Evolutionary conservation across 768 basidiomycete species (phyloP), one percentile per base, ranked within the genome.

Genomic region (Tylopilus cervinicoccineus): DNA sequence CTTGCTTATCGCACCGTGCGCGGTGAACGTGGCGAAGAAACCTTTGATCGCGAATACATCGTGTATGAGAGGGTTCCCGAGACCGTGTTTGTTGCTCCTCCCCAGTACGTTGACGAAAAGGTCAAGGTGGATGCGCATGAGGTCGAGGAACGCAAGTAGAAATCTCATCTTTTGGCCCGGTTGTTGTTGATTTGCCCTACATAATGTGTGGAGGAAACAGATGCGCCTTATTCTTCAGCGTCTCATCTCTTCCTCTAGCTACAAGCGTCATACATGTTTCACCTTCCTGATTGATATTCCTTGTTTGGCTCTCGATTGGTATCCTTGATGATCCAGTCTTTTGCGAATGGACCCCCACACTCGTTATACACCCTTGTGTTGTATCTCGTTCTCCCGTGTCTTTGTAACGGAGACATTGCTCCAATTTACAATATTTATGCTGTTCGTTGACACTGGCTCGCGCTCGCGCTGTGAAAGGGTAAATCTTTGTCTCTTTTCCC

Each of bases 91-190:
- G 70, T 74, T 39, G 63, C 78, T 16, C 82, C 83, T 20, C 84
- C 84, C 17, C 64, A 72, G 53, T 86, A 86, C 65, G 68, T 70
- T 38, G 79, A 79, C 50, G 80, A 83, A 69, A 83, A 82, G 65
- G 64, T 64, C 43, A 66, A 48, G 26, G 31, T 54, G 43, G 56
- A 57, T 33, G 40, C 37, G 13, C 38, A 43, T 11, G 50, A 50
- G n/a, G 27, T 31, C 24, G 54, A 52, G 49, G 56, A 51, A 41
- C 23, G 5, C 52, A 53, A 62, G 52, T 63, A 62, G 41, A 23
- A 28, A 28, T 31, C 12, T 49, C 13, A 14, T 14, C 36, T 16
- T n/a, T 23, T 27, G 36, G 8, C 52, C 36, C 23, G 6, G 20
- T 22, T 38, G 26, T 23, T 47, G 22, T 42, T 29, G 19, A 32